Percentiles rank a stretch among this genome's conserved stretches.
These are phyloP conservation scores for Ustanciosporium gigantosporum DNA, from an alignment of 1,284 basidiomycete genomes.

Conservation along the genomic window DNA sequence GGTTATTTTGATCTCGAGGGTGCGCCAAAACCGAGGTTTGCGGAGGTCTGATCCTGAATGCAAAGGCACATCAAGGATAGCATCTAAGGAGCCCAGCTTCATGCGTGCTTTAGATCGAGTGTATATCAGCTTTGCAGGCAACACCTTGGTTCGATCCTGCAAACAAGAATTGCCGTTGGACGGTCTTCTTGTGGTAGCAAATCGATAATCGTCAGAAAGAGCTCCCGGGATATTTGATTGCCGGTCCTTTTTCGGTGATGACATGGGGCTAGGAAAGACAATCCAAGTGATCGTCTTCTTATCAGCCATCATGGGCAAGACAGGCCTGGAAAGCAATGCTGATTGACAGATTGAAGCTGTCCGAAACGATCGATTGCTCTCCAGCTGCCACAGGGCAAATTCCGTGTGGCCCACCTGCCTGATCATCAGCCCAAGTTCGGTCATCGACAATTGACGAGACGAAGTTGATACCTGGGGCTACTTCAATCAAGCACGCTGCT, in stretches of 20 bases:
- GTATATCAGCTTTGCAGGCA: too few relatives aligned
- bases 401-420: constrained; percentile 70
- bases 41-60: too few relatives aligned
- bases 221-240: too few relatives aligned
- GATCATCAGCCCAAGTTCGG: constrained; percentile 77
- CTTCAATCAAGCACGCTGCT: constrained; percentile 40
- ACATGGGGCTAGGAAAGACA: constrained; percentile 78
- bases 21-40: too few relatives aligned
- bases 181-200: too few relatives aligned
- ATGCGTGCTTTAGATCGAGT: too few relatives aligned
- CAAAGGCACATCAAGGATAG: too few relatives aligned
- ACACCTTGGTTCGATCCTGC: too few relatives aligned
- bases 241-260: constrained; percentile 80
- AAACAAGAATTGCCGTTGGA: too few relatives aligned
- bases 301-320: constrained; percentile 80
- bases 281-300: constrained; percentile 86
- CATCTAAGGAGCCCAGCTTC: too few relatives aligned
- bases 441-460: constrained; percentile 78
- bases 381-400: constrained; percentile 20
- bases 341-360: constrained; percentile 67
- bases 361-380: constrained; percentile 11
- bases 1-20: too few relatives aligned
- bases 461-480: constrained; percentile 72
- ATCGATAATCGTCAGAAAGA: too few relatives aligned
- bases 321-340: constrained; percentile 69